phyloP scores from a whole-genome alignment of 225 moss, liverwort and hornwort species.

The Pleurozium schreberi region DNA sequence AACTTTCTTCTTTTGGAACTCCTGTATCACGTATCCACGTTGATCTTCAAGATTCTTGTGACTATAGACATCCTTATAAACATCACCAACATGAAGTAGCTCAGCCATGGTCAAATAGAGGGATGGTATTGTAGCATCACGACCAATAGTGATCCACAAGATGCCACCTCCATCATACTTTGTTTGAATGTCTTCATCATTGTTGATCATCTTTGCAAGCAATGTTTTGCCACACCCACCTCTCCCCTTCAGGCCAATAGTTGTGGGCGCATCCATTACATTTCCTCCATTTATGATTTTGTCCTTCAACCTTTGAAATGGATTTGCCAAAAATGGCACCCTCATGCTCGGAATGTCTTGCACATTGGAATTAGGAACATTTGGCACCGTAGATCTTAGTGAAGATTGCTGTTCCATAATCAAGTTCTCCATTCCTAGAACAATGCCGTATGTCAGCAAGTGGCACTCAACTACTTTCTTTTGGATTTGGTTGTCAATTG shows the following conservation, averaged over 20 bases:
- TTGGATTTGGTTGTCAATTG: neutral
- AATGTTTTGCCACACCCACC: neutral
- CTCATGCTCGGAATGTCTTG: neutral
- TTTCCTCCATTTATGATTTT: neutral
- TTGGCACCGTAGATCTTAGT: neutral
- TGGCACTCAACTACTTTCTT: neutral
- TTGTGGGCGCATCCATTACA: neutral
- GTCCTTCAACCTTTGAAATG: neutral
- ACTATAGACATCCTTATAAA: neutral
- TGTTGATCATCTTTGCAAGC: neutral
- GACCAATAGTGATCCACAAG: neutral
- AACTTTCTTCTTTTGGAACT: neutral
- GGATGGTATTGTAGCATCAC: neutral
- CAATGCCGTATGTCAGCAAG: neutral
- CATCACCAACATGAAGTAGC: neutral
- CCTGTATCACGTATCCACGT: neutral
- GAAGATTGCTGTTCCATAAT: neutral
- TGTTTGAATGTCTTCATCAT: neutral
- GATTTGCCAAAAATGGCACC: neutral
- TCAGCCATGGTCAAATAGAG: neutral
- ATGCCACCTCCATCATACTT: neutral
- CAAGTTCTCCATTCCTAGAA: rapidly evolving
- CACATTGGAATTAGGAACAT: rapidly evolving
- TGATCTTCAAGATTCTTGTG: neutral
- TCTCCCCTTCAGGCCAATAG: neutral